Evolutionary conservation across 768 basidiomycete genomes (phyloP).

Genomic region (Clavulina sp.): DNA sequence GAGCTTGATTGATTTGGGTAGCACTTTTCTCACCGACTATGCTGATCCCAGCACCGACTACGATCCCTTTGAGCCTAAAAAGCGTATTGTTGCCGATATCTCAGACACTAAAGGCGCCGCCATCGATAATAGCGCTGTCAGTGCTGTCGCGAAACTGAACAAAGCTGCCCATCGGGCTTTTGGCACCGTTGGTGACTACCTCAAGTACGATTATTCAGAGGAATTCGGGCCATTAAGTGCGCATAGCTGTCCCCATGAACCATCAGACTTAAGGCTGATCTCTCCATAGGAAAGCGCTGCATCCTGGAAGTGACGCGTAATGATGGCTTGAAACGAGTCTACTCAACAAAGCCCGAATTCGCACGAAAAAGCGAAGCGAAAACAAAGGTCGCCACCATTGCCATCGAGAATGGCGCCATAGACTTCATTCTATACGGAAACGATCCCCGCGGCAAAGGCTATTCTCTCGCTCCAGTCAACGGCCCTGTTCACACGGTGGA

Average conservation of each 20-base stretch:
- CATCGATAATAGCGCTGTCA: neutral
- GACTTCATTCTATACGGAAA: constrained; percentile 37
- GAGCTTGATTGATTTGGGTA: neutral
- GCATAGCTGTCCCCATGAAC: constrained; percentile 19
- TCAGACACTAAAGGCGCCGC: neutral
- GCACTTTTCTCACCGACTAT: neutral
- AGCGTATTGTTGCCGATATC: neutral
- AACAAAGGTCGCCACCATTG: constrained; percentile 31
- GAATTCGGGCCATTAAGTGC: constrained; percentile 20
- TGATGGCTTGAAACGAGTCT: constrained; percentile 32
- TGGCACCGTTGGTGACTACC: constrained; percentile 21
- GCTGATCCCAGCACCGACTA: neutral
- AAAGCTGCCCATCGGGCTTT: constrained; percentile 27
- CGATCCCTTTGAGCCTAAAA: neutral
- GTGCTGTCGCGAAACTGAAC: constrained; percentile 22
- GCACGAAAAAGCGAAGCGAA: constrained; percentile 36
- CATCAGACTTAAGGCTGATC: neutral
- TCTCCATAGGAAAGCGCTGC: constrained; percentile 35
- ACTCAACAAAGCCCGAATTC: constrained; percentile 31
- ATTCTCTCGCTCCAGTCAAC: neutral
- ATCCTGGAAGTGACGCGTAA: constrained; percentile 44
- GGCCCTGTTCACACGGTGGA: neutral
- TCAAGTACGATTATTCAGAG: constrained; percentile 34
- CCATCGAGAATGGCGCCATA: constrained; percentile 41
- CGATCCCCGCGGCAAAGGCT: constrained; percentile 13